Evolutionary conservation across 2,329 filamentous ascomycete species (phyloP), one percentile per base, ranked within the genome.

Genomic region (Aschersonia sp.): DNA sequence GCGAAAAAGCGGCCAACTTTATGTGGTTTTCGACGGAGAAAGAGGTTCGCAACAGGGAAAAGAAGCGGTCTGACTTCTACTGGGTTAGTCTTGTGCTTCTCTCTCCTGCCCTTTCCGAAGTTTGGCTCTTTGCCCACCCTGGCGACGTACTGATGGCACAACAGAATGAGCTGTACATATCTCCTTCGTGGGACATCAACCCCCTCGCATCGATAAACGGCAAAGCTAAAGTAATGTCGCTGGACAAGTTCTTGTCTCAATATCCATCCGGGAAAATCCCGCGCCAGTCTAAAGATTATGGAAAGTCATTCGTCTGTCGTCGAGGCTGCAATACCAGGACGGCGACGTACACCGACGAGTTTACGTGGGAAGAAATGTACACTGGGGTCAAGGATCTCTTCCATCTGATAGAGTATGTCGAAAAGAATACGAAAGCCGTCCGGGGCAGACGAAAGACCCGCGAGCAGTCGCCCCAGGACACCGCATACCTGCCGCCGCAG

Each of bases 21-120:
- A 83, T 96, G 75, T 98, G 92, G 92, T 96, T 98, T 61, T 89
- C 86, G 0, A 88, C 86, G 0, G 85, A 94, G 57, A 85, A 84
- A 58, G 91, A 97, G 65, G 87, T 96, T 51, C 78, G 83, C 31
- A 92, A 86, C 57, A 84, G 82, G 60, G 77, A 80, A 50, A 91
- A 86, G 66, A 94, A 92, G 67, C 74, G 88, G 58, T 75, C 71
- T 9, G 92, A 98, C 65, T 87, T 79, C 50, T 64, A 94, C 47
- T 78, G 78, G 59, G 80, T 85, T 68, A 50, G 67, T 56, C 5
- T 38, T 7, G 7, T 9, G 30, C 42, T 30, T 28, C 9, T 9
- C 40, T 40, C 5, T 30, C 40, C 10, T 12, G 20, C 2, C 20
- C 28, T 43, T 20, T 43, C 40, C 20, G 20, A 20, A 20, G 2